phyloP scores from a whole-genome alignment of 371 early-diverging fungal species.

The Nematocida minor region DNA sequence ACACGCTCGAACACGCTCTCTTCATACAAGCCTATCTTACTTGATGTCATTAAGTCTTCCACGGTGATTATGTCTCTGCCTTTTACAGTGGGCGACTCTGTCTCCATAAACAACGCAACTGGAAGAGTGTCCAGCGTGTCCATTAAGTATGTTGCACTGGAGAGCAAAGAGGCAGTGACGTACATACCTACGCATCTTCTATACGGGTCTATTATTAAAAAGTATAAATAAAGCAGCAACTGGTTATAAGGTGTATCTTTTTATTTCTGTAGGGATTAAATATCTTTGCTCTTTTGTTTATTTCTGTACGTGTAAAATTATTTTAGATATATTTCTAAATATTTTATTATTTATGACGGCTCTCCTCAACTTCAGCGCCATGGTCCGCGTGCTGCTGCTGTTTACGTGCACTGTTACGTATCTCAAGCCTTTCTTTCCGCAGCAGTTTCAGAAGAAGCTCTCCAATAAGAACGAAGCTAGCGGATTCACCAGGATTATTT shows the following conservation, averaged over 20 bases:
- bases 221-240: not conserved
- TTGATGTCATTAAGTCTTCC: slow-evolving; percentile 5
- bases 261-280: not conserved
- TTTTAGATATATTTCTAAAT: not conserved
- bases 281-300: not conserved
- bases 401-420: slow-evolving; percentile 74
- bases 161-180: not conserved
- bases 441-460: slow-evolving; percentile 67
- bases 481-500: slow-evolving; percentile 65
- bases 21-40: slow-evolving; percentile 16
- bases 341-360: slow-evolving; percentile 65
- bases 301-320: not conserved
- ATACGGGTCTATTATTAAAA: slow-evolving; percentile 17
- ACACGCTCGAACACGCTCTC: not conserved
- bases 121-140: slow-evolving; percentile 1
- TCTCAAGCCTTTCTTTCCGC: slow-evolving; percentile 70
- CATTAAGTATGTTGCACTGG: slow-evolving; percentile 5
- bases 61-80: slow-evolving; percentile 1
- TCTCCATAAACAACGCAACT: slow-evolving; percentile 8
- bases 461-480: slow-evolving; percentile 65
- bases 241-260: not conserved
- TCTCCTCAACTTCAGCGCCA: slow-evolving; percentile 72
- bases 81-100: slow-evolving; percentile 22
- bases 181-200: slow-evolving; percentile 28
- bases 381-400: slow-evolving; percentile 71